These are phyloP conservation scores for Euphorbia pulcherrima DNA, from an alignment of 345 rosid genomes.

Conservation along the genomic window DNA sequence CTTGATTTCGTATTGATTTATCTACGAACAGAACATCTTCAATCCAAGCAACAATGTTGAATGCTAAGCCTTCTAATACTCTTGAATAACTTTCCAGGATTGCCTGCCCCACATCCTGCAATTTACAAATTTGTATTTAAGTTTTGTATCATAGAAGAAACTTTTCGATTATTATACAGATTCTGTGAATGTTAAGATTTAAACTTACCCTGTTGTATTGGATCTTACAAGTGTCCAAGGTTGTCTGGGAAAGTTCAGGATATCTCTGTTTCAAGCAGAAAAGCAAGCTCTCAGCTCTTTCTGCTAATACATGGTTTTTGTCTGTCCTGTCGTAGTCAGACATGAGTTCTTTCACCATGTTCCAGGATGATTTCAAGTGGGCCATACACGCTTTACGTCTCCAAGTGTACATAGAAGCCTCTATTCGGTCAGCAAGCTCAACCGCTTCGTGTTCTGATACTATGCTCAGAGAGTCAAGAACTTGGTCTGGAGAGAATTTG, in stretches of 20 bases:
- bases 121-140: background rate
- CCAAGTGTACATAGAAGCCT: slow-evolving; percentile 93
- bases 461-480: slow-evolving; percentile 60
- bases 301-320: slow-evolving; percentile 71
- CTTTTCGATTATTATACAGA: no score
- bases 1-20: slow-evolving; percentile 46
- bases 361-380: slow-evolving; percentile 82
- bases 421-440: slow-evolving; percentile 76
- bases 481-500: slow-evolving; percentile 63
- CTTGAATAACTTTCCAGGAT: slow-evolving; percentile 85
- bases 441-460: slow-evolving; percentile 87
- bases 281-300: slow-evolving; percentile 75
- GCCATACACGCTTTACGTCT: slow-evolving; percentile 69
- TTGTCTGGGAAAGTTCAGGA: slow-evolving; percentile 86
- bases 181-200: background rate
- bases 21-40: slow-evolving; percentile 73
- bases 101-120: slow-evolving; percentile 92
- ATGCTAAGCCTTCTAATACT: slow-evolving; percentile 84
- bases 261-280: slow-evolving; percentile 80
- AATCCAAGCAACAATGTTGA: slow-evolving; percentile 83
- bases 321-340: slow-evolving; percentile 56
- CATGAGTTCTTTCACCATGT: slow-evolving; percentile 74
- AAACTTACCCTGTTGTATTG: slow-evolving; percentile 64
- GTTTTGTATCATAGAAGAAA: background rate
- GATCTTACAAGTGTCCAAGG: slow-evolving; percentile 90